Evolutionary conservation across 805 yeast genomes (phyloP), one percentile per base, ranked within the genome.

Genomic region (Sugiyamaella qingdaonensis): DNA sequence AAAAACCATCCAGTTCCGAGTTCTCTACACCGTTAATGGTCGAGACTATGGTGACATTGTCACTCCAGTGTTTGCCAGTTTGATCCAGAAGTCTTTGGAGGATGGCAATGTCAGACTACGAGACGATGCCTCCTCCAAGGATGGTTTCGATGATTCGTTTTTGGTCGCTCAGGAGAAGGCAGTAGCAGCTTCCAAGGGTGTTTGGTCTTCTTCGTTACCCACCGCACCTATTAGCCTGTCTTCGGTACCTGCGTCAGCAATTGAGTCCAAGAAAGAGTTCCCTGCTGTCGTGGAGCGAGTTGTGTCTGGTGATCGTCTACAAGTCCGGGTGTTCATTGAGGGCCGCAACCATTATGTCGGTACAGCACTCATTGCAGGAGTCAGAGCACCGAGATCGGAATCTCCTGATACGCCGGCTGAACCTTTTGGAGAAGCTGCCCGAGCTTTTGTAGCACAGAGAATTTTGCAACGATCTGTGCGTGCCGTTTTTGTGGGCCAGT

Each of bases 231-330:
- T 48, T 42, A 57, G 54, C 24, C 24, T 47, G 10, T 46, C 57
- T 18, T 49, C 50, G 8, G 57, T 61, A 10, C 67, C 70, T 11
- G 47, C 47, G 10, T 48, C 41, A 14, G 46, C 59, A n/a, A 54
- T 55, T 41, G 67, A 64, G 18, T 54, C 63, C 32, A 58, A 60
- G 29, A 52, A 67, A n/a, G 80, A 82, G 24, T 67, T 79, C 47
- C 68, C 75, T 14, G 76, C 87, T 32, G 77, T 88, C 53, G 84
- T 88, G 24, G 95, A 88, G 68, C 82, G 78, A 61, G 94, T 85
- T 32, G 75, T 87, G 54, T 73, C 84, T 57, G 96, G 96, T 47
- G 96, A 88, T 69, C 73, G 95, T 46, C 68, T 88, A n/a, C 71
- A 84, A 36, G 78, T 80, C 10, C 78, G 95, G 39, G 66, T 82